phyloP scores from a whole-genome alignment of 164 flowering plant genomes.

The Cinnamomum chago region DNA sequence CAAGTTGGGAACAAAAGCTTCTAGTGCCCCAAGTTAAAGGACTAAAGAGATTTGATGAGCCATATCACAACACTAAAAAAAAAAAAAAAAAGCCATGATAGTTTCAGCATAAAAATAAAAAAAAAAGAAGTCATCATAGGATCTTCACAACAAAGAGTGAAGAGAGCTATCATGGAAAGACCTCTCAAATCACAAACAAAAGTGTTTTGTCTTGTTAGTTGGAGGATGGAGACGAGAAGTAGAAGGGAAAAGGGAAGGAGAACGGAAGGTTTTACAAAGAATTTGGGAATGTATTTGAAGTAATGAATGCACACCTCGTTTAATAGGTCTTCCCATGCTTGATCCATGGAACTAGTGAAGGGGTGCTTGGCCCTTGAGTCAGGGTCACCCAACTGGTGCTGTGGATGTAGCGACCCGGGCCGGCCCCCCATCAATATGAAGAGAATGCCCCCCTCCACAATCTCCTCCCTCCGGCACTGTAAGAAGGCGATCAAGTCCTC shows the following conservation, averaged over 20 bases:
- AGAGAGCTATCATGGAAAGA: background rate
- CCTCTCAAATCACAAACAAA: constrained; percentile 1
- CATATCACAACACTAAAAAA: background rate
- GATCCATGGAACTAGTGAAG: constrained; percentile 39
- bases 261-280: constrained; percentile 16
- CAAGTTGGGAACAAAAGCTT: background rate
- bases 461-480: constrained; percentile 33
- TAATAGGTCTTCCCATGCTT: constrained; percentile 42
- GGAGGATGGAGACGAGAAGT: constrained; percentile 10
- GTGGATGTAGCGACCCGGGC: constrained; percentile 20
- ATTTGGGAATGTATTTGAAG: background rate
- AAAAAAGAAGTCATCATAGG: too few relatives aligned
- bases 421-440: constrained; percentile 40
- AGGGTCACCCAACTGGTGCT: constrained; percentile 34
- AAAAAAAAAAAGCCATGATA: background rate
- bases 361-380: constrained; percentile 45
- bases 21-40: background rate
- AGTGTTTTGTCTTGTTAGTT: constrained; percentile 14
- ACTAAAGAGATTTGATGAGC: background rate
- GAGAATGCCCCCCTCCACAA: constrained; percentile 31
- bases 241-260: background rate
- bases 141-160: background rate
- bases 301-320: constrained; percentile 23
- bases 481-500: constrained; percentile 34
- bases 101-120: too few relatives aligned